These are phyloP conservation scores for Lactuca saligna DNA, from an alignment of 129 eudicot species.

Conservation along the genomic window DNA sequence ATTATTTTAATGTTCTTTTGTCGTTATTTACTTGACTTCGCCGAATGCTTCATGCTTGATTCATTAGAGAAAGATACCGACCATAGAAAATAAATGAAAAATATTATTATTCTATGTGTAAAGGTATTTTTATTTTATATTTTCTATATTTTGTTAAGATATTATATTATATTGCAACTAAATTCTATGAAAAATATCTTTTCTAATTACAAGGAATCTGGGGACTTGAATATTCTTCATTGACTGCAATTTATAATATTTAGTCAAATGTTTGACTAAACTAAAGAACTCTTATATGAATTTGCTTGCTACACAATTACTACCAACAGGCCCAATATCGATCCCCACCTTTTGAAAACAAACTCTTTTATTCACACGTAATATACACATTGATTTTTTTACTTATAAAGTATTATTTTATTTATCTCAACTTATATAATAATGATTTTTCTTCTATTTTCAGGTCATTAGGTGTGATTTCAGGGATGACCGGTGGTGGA, in stretches of 20 bases:
- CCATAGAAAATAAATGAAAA: too few relatives aligned
- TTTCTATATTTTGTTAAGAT: background rate
- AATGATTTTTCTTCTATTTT: background rate
- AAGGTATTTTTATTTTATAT: background rate
- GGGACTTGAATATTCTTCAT: constrained; percentile 28
- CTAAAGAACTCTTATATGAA: constrained; percentile 9
- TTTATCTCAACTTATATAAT: background rate
- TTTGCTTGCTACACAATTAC: constrained; percentile 13
- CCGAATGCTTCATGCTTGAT: background rate
- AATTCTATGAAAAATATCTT: background rate
- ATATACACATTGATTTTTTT: background rate
- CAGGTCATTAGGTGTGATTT: constrained; percentile 78
- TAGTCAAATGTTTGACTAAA: constrained; percentile 19
- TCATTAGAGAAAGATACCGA: background rate
- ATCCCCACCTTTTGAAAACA: background rate
- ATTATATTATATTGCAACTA: too few relatives aligned
- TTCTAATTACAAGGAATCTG: constrained; percentile 11
- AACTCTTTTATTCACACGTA: background rate
- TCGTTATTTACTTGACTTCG: background rate
- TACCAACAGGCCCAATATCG: background rate
- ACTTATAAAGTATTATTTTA: background rate
- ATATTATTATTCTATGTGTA: too few relatives aligned
- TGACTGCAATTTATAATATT: constrained; percentile 16
- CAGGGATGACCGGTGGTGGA: constrained; percentile 92
- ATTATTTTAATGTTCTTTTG: background rate